Evolutionary conservation across 2,329 filamentous ascomycete species (phyloP), one percentile per base, ranked within the genome.

Genomic region (Tolypocladium paradoxum): DNA sequence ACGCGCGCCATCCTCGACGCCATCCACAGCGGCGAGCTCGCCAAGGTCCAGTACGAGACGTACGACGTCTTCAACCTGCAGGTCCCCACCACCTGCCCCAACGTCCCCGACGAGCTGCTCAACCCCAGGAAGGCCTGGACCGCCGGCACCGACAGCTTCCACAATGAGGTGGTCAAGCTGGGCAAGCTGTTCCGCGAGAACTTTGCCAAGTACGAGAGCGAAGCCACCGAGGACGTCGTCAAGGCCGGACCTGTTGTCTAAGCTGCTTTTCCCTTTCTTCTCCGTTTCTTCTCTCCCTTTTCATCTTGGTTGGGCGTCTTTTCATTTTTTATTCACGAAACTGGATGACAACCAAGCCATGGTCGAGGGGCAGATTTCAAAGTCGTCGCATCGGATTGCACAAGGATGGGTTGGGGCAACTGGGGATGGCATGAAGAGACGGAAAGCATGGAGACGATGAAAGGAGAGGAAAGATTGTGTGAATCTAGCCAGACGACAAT

Each of bases 1-100:
- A 99, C 93, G 38, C 91, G 93, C 65, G 92, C 93, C 65, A 97
- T 99, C 70, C 85, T 99, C 64, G 92, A 99, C 72, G 88, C 92
- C 69, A 96, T 99, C 76, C 93, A 99, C 85, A 91, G 83, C 51
- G 93, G 93, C 63, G 90, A 96, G 76, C 88, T 99, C 61, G 90
- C 90, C 67, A 88, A 95, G 64, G 86, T 82, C 58, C 87, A 95
- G 73, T 99, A 89, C 76, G 93, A 99, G 79, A 90, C 77, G 61
- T 99, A 99, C 76, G 90, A 90, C 40, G 85, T 90, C 59, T 99
- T 99, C 85, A 96, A 96, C 80, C 86, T 99, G 54, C 82, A 87
- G 68, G 90, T 99, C n/a, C 93, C 93, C 71, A 96, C 87, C 77
- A 76, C 83, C 49, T 97, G 92, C 81, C 83, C 87, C 59, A 85